Evolutionary conservation across 805 yeast genomes (phyloP), one percentile per base, ranked within the genome.

Genomic region (Wickerhamomyces ciferrii): DNA sequence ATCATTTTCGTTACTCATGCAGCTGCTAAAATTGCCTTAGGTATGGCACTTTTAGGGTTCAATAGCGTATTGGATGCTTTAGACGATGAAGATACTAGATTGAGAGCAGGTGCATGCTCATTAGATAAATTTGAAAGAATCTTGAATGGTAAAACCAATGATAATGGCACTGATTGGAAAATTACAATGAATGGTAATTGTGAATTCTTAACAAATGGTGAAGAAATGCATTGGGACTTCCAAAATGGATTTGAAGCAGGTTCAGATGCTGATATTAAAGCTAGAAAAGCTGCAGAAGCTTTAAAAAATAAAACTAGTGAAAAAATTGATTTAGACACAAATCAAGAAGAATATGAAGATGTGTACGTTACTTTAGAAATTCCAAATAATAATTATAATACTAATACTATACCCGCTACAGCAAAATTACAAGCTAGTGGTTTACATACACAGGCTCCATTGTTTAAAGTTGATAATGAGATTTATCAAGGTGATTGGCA

Each of bases 181-280:
- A 60, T 84, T 44, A 70, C 70, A 18, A 72, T 76, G 75, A 87
- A 87, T 60, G 97, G 97, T 5, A 74, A 79, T 51, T 79, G 88
- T 8, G 81, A 76, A 39, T 90, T 84, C 56, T 69, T 92, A 50
- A 62, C 76, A 7, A 65, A 74, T 7, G 98, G 98, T 8, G 94
- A 91, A 57, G 97, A 90, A 63, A 88, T 89, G 95, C 83, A 87
- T 60, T 91, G 97, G 97, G 80, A 83, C 55, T 92, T 90, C 69
- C 79, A 77, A 57, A 72, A 65, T 69, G 80, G 79, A 18, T 83
- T 78, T 53, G 96, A 88, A 67, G 96, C 97, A 6, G 97, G 97
- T 11, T 86, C 96, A 3, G 88, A 83, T 52, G 96, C 84, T 43
- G 97, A 90, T 63, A 80, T 89, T 44, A 79, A 76, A 53, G 76